These are phyloP conservation scores for Nymphaea thermarum DNA, from an alignment of 164 flowering plant species.

Conservation along the genomic window DNA sequence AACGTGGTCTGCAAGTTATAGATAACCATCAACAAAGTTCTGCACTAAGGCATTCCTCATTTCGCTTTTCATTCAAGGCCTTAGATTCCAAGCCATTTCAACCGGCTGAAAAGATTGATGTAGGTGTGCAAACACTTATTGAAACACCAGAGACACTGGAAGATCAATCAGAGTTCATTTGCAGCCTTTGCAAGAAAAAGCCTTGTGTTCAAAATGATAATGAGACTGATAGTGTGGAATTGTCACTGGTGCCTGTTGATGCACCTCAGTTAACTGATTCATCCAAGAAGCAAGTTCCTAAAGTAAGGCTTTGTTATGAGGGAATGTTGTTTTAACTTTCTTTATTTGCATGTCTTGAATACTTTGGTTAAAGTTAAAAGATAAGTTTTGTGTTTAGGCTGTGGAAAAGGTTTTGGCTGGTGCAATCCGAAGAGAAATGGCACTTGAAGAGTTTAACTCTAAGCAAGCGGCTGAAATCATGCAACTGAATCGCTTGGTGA, in stretches of 20 bases:
- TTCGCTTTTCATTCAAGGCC: slow-evolving; percentile 60
- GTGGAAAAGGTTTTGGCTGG: slow-evolving; percentile 97
- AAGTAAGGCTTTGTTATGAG: slow-evolving; percentile 29
- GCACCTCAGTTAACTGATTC: slow-evolving; percentile 40
- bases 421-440: slow-evolving; percentile 94
- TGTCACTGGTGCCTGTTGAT: slow-evolving; percentile 60
- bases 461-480: slow-evolving; percentile 73
- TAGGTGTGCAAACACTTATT: slow-evolving; percentile 62
- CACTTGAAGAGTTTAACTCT: slow-evolving; percentile 73
- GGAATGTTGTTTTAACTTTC: neutral
- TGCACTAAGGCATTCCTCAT: slow-evolving; percentile 53
- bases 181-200: slow-evolving; percentile 49
- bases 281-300: slow-evolving; percentile 59
- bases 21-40: slow-evolving; percentile 48
- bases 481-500: slow-evolving; percentile 86
- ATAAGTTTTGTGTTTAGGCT: slow-evolving; percentile 32
- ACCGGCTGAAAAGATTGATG: slow-evolving; percentile 52
- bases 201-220: slow-evolving; percentile 22
- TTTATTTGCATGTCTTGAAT: too few relatives aligned
- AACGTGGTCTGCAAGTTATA: slow-evolving; percentile 72
- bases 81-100: slow-evolving; percentile 32
- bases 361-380: too few relatives aligned
- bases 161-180: slow-evolving; percentile 22
- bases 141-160: slow-evolving; percentile 17
- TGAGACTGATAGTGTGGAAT: slow-evolving; percentile 22